A percentile compares a stretch with the other conserved stretches of the same genome.
These are phyloP conservation scores for Neofusicoccum kwambonambiense DNA, from an alignment of 2,329 filamentous ascomycete species.

Conservation along the genomic window DNA sequence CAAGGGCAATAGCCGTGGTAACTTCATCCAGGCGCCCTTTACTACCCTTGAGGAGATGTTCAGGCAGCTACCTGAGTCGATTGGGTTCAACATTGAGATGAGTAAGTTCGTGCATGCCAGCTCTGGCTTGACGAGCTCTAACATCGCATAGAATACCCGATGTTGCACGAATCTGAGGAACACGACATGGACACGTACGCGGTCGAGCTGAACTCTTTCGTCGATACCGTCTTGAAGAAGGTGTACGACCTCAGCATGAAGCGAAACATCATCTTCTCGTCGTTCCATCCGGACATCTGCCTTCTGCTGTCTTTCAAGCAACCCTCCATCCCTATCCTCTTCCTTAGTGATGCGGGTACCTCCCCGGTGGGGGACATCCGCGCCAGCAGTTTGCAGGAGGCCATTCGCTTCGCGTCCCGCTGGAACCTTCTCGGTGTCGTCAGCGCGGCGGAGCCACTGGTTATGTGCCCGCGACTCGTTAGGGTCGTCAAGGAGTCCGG, in stretches of 20 bases:
- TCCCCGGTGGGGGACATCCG: slow-evolving; percentile 80
- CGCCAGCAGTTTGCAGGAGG: slow-evolving; percentile 89
- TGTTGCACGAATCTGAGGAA: slow-evolving; percentile 92
- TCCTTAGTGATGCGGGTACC: slow-evolving; percentile 87
- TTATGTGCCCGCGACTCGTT: slow-evolving; percentile 84
- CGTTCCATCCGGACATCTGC: slow-evolving; percentile 96
- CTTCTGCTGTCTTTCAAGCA: slow-evolving; percentile 94
- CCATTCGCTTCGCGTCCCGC: slow-evolving; percentile 86
- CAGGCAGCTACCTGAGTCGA: slow-evolving; percentile 72
- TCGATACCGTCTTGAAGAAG: slow-evolving; percentile 85
- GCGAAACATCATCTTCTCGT: slow-evolving; percentile 94
- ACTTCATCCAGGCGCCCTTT: slow-evolving; percentile 94
- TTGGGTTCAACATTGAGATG: slow-evolving; percentile 98
- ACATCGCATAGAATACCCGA: slow-evolving; percentile 70
- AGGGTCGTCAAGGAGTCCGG: slow-evolving; percentile 92
- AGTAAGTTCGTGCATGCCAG: slow-evolving; percentile 48
- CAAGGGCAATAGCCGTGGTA: slow-evolving; percentile 91
- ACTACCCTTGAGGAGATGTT: slow-evolving; percentile 94
- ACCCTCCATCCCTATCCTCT: slow-evolving; percentile 91
- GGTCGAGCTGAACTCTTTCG: slow-evolving; percentile 93
- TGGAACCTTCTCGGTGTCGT: slow-evolving; percentile 96
- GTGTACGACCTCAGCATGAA: slow-evolving; percentile 82
- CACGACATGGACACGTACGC: slow-evolving; percentile 97
- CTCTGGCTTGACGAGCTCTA: slow-evolving; percentile 6
- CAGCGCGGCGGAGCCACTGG: slow-evolving; percentile 80